phyloP scores from a whole-genome alignment of 1,139 yeast genomes.

The Meyerozyma athensensis region DNA sequence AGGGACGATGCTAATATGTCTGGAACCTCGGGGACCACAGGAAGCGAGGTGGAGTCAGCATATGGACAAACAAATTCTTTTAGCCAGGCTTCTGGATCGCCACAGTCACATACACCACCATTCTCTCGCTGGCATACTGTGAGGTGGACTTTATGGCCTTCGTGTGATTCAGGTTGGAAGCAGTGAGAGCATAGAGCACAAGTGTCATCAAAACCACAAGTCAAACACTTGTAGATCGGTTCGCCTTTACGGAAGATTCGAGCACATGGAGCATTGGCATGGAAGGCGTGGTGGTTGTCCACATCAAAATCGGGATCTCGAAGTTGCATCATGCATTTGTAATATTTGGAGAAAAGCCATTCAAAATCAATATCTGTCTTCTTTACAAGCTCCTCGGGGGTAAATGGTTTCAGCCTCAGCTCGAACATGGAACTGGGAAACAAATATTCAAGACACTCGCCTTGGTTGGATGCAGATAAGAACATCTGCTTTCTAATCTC shows the following conservation, averaged over 20 bases:
- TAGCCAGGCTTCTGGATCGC: conserved; percentile 60
- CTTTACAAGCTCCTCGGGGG: conserved; percentile 11
- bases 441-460: conserved; percentile 43
- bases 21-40: conserved; percentile 24
- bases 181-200: conserved; percentile 84
- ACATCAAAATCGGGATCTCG: conserved; percentile 20
- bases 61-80: conserved; percentile 34
- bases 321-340: conserved; percentile 18
- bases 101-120: conserved; percentile 80
- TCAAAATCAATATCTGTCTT: conserved; percentile 31
- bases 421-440: conserved; percentile 38
- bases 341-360: conserved; percentile 32
- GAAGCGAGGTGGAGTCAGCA: conserved; percentile 9
- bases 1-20: conserved; percentile 30
- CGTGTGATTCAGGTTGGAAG: conserved; percentile 65
- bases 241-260: conserved; percentile 77
- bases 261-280: conserved; percentile 72
- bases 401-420: conserved; percentile 5
- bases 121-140: conserved; percentile 73
- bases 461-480: conserved; percentile 46
- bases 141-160: conserved; percentile 71
- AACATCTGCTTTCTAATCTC: conserved; percentile 48
- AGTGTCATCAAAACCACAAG: conserved; percentile 82
- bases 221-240: conserved; percentile 76
- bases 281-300: conserved; percentile 43